These are phyloP conservation scores for Sphaerobolus stellatus DNA, from an alignment of 1,284 basidiomycete species.

Conservation along the genomic window DNA sequence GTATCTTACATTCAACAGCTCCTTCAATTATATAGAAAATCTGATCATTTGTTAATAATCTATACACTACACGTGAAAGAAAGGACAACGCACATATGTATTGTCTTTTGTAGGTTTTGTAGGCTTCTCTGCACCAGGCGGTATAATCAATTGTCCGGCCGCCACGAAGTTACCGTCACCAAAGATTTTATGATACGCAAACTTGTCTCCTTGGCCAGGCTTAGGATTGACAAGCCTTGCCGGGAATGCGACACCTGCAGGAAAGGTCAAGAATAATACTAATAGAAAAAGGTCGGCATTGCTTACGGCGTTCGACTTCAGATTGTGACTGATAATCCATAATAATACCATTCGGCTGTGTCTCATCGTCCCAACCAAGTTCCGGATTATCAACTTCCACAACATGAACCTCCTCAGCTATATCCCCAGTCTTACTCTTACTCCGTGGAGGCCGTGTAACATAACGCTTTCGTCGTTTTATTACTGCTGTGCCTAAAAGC, in stretches of 20 bases:
- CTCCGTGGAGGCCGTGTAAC: conserved; percentile 37
- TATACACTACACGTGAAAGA: not conserved
- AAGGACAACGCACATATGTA: conserved; percentile 72
- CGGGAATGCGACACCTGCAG: conserved; percentile 72
- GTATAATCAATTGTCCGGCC: conserved; percentile 83
- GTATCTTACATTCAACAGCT: conserved; percentile 81
- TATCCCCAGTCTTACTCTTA: conserved; percentile 33
- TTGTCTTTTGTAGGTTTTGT: conserved; percentile 92
- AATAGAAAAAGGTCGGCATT: not conserved
- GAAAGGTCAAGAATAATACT: not conserved
- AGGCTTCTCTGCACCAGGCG: conserved; percentile 76
- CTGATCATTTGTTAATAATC: conserved; percentile 40
- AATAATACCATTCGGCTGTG: conserved; percentile 66
- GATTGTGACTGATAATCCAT: conserved; percentile 62
- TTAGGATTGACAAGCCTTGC: conserved; percentile 62
- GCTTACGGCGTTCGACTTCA: conserved; percentile 72
- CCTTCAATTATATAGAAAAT: conserved; percentile 88
- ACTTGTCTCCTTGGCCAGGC: conserved; percentile 60
- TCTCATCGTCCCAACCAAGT: conserved; percentile 87
- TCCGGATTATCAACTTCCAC: conserved; percentile 54
- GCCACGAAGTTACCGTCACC: conserved; percentile 91
- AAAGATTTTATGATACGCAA: conserved; percentile 93
- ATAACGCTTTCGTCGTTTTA: conserved; percentile 39
- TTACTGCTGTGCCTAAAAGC: conserved; percentile 57
- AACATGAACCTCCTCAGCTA: conserved; percentile 26